These are phyloP conservation scores for Friedmanniomyces simplex DNA, from an alignment of 495 filamentous ascomycete species.

Conservation along the genomic window DNA sequence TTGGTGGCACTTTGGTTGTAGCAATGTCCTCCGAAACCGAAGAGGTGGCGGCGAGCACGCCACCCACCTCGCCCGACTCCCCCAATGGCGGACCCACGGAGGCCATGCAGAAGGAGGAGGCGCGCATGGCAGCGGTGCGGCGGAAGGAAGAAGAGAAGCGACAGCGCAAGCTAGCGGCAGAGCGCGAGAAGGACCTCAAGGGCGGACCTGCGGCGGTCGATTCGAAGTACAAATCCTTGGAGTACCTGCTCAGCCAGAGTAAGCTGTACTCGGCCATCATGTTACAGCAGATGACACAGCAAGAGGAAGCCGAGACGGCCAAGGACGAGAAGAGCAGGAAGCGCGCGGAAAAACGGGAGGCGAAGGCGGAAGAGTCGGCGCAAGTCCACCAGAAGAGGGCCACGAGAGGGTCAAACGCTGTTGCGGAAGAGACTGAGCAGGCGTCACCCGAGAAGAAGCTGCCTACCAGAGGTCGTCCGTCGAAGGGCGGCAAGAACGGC, in stretches of 20 bases:
- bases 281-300: constrained; percentile 53
- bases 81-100: constrained; percentile 16
- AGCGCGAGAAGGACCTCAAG: constrained; percentile 35
- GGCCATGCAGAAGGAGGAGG: constrained; percentile 44
- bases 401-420: constrained; percentile 20
- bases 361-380: constrained; percentile 32
- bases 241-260: constrained; percentile 37
- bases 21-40: constrained; percentile 18
- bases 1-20: neutral
- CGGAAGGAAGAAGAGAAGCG: constrained; percentile 39
- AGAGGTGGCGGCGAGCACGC: constrained; percentile 13
- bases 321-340: constrained; percentile 38
- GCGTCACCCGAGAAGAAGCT: constrained; percentile 10
- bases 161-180: constrained; percentile 39
- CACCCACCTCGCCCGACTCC: constrained; percentile 21
- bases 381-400: constrained; percentile 27
- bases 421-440: constrained; percentile 5
- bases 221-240: constrained; percentile 40
- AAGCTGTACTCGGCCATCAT: constrained; percentile 44
- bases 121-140: constrained; percentile 38
- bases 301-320: constrained; percentile 45
- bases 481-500: constrained; percentile 30
- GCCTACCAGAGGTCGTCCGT: constrained; percentile 14
- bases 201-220: constrained; percentile 41
- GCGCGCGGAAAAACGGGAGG: constrained; percentile 31